Conservation (phyloP, 257 asterid genomes). For the Cinchona pubescens region DNA sequence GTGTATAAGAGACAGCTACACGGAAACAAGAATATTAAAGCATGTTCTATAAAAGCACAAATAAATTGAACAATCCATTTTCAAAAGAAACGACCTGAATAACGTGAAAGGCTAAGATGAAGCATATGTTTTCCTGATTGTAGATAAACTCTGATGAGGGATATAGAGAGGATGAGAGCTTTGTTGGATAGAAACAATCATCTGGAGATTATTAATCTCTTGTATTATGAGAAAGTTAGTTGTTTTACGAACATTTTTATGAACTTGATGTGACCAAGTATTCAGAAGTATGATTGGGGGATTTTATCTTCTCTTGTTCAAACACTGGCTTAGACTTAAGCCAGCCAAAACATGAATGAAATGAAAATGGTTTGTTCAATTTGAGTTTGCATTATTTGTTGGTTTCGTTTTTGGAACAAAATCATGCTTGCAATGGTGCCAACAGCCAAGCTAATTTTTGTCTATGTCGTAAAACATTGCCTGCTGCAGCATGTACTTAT, state of each 20-base stretch:
- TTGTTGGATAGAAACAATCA: constrained; percentile 28
- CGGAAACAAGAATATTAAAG: too few species aligned
- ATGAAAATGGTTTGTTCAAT: background rate
- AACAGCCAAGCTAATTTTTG: too few species aligned
- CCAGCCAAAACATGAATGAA: background rate
- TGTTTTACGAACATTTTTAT: background rate
- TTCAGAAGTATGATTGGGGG: background rate
- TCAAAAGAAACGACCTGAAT: background rate
- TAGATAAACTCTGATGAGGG: constrained; percentile 12
- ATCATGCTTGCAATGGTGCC: too few species aligned
- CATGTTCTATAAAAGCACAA: background rate
- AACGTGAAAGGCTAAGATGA: background rate
- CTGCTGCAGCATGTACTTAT: too few species aligned
- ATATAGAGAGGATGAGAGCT: constrained; percentile 14
- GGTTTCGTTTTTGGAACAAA: too few species aligned
- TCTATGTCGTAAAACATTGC: too few species aligned
- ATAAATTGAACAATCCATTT: background rate
- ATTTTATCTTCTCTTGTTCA: background rate
- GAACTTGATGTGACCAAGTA: background rate
- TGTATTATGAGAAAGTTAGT: background rate
- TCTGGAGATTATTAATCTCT: constrained; percentile 13
- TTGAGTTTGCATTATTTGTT: too few species aligned
- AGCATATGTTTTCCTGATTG: background rate
- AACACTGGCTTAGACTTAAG: background rate
- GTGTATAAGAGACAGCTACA: too few species aligned